phyloP scores from a whole-genome alignment of 345 rosid genomes.

The Linum usitatissimum region DNA sequence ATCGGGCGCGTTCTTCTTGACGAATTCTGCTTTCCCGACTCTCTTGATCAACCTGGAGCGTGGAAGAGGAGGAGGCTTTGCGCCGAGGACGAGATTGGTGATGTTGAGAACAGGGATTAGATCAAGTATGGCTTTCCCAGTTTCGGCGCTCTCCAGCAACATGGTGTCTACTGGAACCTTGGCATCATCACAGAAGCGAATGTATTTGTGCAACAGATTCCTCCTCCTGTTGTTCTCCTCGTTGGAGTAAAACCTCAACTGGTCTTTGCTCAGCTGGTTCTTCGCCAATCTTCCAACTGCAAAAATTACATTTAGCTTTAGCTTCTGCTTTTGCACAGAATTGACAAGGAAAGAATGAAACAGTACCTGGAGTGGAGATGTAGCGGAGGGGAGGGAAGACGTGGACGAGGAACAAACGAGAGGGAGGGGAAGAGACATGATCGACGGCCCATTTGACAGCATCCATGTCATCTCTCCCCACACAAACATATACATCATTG shows the following conservation, averaged over 20 bases:
- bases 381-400: conserved; percentile 44
- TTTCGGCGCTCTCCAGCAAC: conserved; percentile 37
- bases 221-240: conserved; percentile 49
- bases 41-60: conserved; percentile 32
- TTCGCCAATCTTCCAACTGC: conserved; percentile 48
- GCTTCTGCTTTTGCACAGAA: too few species aligned
- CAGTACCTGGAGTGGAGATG: conserved; percentile 44
- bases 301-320: too few species aligned
- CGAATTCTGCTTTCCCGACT: conserved; percentile 29
- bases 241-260: conserved; percentile 37
- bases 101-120: conserved; percentile 55
- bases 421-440: conserved; percentile 29
- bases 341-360: background rate
- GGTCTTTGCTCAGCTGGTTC: conserved; percentile 43
- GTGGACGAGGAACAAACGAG: conserved; percentile 46
- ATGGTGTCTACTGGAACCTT: conserved; percentile 49
- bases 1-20: conserved; percentile 45
- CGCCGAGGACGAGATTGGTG: conserved; percentile 46
- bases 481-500: conserved; percentile 56
- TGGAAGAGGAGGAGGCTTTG: conserved; percentile 27
- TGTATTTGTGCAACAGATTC: conserved; percentile 44
- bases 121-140: conserved; percentile 39
- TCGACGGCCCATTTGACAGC: conserved; percentile 50
- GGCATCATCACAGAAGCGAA: conserved; percentile 34
- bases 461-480: conserved; percentile 47